phyloP scores from a whole-genome alignment of 805 yeast species.

The Cyberlindnera mycetangii region DNA sequence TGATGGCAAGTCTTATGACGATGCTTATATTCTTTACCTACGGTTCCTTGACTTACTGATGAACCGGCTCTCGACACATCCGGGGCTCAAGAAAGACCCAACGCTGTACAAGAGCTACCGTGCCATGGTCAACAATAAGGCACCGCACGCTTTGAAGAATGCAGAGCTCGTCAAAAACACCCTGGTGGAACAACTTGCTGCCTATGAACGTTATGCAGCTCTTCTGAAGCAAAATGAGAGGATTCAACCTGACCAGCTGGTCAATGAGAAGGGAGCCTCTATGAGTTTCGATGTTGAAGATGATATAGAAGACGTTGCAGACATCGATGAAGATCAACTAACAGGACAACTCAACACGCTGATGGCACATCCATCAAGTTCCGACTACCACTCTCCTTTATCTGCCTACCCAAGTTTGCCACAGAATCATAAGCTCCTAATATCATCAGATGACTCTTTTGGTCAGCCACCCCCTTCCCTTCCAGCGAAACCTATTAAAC shows the following conservation, averaged over 20 bases:
- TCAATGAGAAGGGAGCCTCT: background rate
- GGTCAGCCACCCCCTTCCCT: background rate
- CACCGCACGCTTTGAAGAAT: constrained; percentile 21
- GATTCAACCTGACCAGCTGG: no score
- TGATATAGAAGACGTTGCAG: constrained; percentile 2
- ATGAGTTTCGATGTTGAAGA: background rate
- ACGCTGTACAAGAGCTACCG: constrained; percentile 16
- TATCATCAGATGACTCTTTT: background rate
- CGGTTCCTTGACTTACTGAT: constrained; percentile 58
- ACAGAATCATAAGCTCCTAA: constrained; percentile 4
- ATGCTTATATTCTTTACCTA: constrained; percentile 53
- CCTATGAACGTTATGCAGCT: constrained; percentile 23
- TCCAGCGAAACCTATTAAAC: background rate
- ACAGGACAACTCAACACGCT: constrained; percentile 15
- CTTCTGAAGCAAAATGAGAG: constrained; percentile 26
- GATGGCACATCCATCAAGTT: background rate
- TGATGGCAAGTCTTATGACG: constrained; percentile 40
- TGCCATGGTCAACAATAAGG: constrained; percentile 23
- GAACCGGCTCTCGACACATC: constrained; percentile 44
- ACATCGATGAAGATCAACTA: constrained; percentile 22
- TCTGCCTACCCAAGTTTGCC: constrained; percentile 22
- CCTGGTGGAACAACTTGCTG: constrained; percentile 32
- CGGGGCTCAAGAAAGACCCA: constrained; percentile 35
- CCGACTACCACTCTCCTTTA: constrained; percentile 1
- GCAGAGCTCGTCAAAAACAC: constrained; percentile 27